A percentile compares a stretch with the other conserved stretches of the same genome.
Conservation (phyloP, 2,329 filamentous ascomycete genomes). For the Hymenoscyphus repandus region DNA sequence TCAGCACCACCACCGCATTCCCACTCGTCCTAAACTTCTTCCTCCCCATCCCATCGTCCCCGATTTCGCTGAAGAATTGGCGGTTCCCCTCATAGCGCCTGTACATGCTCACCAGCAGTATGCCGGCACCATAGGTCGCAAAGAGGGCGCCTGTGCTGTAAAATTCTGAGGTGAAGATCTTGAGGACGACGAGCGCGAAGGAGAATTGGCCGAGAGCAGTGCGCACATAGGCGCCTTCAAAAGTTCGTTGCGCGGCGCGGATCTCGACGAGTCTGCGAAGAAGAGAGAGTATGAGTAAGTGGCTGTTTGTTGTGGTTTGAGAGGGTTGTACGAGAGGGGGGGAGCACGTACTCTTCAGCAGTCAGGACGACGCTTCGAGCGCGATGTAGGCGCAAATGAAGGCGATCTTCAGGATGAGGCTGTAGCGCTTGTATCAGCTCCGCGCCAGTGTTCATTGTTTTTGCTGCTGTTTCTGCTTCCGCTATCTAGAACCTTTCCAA, state of each 20-base stretch:
- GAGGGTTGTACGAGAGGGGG: slow-evolving; percentile 2
- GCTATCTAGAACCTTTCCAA: not conserved
- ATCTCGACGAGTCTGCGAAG: slow-evolving; percentile 71
- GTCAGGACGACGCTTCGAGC: slow-evolving; percentile 80
- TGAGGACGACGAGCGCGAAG: slow-evolving; percentile 88
- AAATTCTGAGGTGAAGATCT: slow-evolving; percentile 95
- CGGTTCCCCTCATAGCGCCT: slow-evolving; percentile 86
- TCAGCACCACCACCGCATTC: slow-evolving; percentile 56
- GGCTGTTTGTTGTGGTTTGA: not conserved
- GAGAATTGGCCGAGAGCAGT: slow-evolving; percentile 93
- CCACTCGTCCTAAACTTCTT: slow-evolving; percentile 60
- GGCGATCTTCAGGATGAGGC: slow-evolving; percentile 65
- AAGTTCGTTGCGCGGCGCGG: slow-evolving; percentile 89
- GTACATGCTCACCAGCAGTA: slow-evolving; percentile 79
- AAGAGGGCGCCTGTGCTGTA: slow-evolving; percentile 96
- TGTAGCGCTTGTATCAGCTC: slow-evolving; percentile 30
- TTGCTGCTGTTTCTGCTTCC: not conserved
- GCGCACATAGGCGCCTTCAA: slow-evolving; percentile 94
- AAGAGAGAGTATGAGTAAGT: slow-evolving; percentile 3
- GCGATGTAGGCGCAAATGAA: slow-evolving; percentile 76
- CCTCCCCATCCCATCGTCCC: slow-evolving; percentile 36
- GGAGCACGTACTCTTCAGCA: slow-evolving; percentile 51
- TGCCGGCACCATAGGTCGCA: slow-evolving; percentile 80
- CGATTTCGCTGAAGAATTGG: slow-evolving; percentile 72
- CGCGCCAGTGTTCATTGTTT: not conserved